phyloP scores from a whole-genome alignment of 2,329 filamentous ascomycete genomes.

The Neopestalotiopsis sp. region DNA sequence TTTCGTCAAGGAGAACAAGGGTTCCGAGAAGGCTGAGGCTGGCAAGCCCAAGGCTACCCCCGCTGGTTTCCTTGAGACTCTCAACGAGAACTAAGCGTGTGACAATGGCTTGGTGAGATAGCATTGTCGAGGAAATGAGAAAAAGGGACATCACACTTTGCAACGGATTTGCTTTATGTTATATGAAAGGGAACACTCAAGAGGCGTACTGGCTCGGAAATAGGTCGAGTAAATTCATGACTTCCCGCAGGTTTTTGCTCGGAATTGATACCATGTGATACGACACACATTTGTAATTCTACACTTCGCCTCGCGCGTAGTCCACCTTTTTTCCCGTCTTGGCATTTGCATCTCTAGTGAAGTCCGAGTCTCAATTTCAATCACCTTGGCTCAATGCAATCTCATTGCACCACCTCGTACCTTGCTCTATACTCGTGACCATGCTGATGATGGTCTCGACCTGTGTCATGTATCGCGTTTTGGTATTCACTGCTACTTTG shows the following conservation, averaged over 20 bases:
- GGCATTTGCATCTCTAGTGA: neutral
- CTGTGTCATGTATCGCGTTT: too few relatives aligned
- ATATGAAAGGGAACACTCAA: conserved; percentile 28
- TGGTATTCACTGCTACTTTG: too few relatives aligned
- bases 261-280: conserved; percentile 16
- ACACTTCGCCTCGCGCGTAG: neutral
- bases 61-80: conserved; percentile 34
- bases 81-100: conserved; percentile 38
- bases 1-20: conserved; percentile 86
- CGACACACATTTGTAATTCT: conserved; percentile 8
- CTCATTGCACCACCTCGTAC: neutral
- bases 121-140: conserved; percentile 31
- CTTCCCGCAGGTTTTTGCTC: conserved; percentile 12
- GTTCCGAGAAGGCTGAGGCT: conserved; percentile 68
- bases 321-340: neutral
- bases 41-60: conserved; percentile 60
- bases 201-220: conserved; percentile 40
- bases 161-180: conserved; percentile 23
- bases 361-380: neutral
- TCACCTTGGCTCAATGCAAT: neutral
- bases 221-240: conserved; percentile 38
- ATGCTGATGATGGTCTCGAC: neutral
- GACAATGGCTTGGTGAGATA: conserved; percentile 39
- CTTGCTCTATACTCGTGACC: neutral
- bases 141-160: conserved; percentile 24